Evolutionary conservation across 768 basidiomycete species (phyloP), one percentile per base, ranked within the genome.

Genomic region (Infundibulicybe gibba): DNA sequence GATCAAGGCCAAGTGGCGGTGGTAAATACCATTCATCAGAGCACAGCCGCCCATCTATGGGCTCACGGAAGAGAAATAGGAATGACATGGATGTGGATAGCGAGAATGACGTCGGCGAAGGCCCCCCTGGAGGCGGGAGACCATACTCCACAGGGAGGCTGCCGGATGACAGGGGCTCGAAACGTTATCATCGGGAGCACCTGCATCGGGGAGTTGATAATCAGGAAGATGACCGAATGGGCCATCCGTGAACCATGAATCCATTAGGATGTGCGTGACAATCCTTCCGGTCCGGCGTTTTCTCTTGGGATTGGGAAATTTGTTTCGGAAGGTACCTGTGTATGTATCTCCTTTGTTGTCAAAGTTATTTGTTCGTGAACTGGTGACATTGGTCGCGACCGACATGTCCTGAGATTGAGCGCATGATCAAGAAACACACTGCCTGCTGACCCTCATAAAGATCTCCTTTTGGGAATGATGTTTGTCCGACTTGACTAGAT

Each of bases 71-170:
- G 59, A 74, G 83, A 47, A 71, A 67, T 52, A 71, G 80, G 49
- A 75, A 75, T 42, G 83, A 85, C 45, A 80, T 83, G 80, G 83
- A 86, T 35, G 69, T 77, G 41, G 81, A 82, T 46, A 77, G 66
- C 40, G 76, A 76, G 21, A 69, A 75, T 66, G 76, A 77, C 60
- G 71, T 66, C 52, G 67, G 57, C 20, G 62, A 63, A 55, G 49
- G 58, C 51, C 17, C 61, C 54, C 41, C 57, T 54, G 50, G 57
- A 47, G 49, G 59, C 54, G 62, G 60, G 53, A 51, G 58, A 50
- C 43, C 57, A 61, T 77, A 71, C 50, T 19, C 62, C 15, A 63
- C 64, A 48, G 65, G 57, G 40, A 63, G 71, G 56, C 61, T 67
- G 40, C 56, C 66, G 41, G 75, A 77, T 20, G 78, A 80, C 56